Percentiles rank a stretch among this genome's conserved stretches.
phyloP scores from a whole-genome alignment of 2,329 filamentous ascomycete genomes.

The Cladosporium sphaerospermum region DNA sequence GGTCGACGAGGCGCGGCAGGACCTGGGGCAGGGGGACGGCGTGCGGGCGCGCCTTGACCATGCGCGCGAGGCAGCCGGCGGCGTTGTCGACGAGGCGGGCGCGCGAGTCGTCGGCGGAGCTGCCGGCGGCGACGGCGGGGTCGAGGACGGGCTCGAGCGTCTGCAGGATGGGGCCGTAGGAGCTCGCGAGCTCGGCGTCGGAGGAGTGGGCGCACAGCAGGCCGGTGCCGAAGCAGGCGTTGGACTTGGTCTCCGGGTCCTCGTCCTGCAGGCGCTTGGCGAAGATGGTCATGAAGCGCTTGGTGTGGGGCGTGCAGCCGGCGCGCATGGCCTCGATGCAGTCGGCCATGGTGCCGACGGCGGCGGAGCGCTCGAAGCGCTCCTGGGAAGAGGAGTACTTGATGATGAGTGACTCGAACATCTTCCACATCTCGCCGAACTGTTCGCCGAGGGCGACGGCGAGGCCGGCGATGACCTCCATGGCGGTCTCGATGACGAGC shows the following conservation, averaged over 20 bases:
- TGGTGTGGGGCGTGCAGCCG: slow-evolving; percentile 75
- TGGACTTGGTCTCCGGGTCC: slow-evolving; percentile 87
- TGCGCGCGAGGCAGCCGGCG: slow-evolving; percentile 80
- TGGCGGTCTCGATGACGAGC: slow-evolving; percentile 88
- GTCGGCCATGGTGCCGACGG: slow-evolving; percentile 88
- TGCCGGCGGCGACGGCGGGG: slow-evolving; percentile 12
- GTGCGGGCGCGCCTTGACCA: slow-evolving; percentile 86
- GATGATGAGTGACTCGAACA: slow-evolving; percentile 86
- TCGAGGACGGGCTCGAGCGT: slow-evolving; percentile 83
- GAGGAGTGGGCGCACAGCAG: slow-evolving; percentile 76
- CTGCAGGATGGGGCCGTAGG: slow-evolving; percentile 69
- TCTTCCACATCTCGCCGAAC: slow-evolving; percentile 87
- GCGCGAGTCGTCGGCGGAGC: slow-evolving; percentile 56
- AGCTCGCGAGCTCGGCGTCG: slow-evolving; percentile 67
- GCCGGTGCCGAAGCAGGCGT: slow-evolving; percentile 86
- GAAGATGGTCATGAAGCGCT: slow-evolving; percentile 68
- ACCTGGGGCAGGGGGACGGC: slow-evolving; percentile 74
- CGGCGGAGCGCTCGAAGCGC: slow-evolving; percentile 78
- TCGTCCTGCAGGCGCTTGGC: slow-evolving; percentile 83
- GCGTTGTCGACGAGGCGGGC: slow-evolving; percentile 88
- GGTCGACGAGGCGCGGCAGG: slow-evolving; percentile 68
- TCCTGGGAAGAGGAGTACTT: slow-evolving; percentile 84
- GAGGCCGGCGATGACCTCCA: slow-evolving; percentile 83
- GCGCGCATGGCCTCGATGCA: slow-evolving; percentile 77
- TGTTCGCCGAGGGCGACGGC: slow-evolving; percentile 72